A percentile compares a stretch with the other conserved stretches of the same genome.
These are phyloP conservation scores for Polygonum maritimum DNA, from an alignment of 148 eudicot species.

Conservation along the genomic window DNA sequence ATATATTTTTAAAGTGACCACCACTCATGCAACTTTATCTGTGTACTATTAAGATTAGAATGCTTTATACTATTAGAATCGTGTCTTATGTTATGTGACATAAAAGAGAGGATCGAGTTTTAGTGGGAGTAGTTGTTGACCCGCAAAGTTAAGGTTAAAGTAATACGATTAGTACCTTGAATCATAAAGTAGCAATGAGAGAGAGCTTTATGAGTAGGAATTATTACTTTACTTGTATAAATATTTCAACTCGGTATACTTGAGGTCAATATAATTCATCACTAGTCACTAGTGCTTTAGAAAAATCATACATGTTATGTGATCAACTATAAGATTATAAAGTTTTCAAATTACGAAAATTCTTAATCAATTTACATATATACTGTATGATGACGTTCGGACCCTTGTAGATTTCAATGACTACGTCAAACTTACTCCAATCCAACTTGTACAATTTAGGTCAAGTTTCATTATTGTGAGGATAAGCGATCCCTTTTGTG, in stretches of 20 bases:
- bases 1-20: too few species aligned
- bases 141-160: neutral
- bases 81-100: neutral
- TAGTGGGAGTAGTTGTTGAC: slow-evolving; percentile 7
- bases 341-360: too few species aligned
- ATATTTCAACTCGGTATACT: neutral
- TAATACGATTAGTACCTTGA: neutral
- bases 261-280: too few species aligned
- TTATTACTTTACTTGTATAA: neutral
- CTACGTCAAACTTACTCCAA: neutral
- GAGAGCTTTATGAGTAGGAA: neutral
- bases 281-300: too few species aligned
- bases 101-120: neutral
- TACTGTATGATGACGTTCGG: neutral
- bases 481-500: neutral
- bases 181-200: neutral
- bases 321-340: too few species aligned
- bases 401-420: neutral
- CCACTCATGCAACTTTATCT: too few species aligned
- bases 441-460: neutral
- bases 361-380: neutral
- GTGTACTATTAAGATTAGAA: too few species aligned
- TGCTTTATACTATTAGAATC: neutral
- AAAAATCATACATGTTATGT: too few species aligned
- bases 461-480: neutral